Evolutionary conservation across 176 grass and related monocot genomes (phyloP).

Genomic region (Paspalum vaginatum): DNA sequence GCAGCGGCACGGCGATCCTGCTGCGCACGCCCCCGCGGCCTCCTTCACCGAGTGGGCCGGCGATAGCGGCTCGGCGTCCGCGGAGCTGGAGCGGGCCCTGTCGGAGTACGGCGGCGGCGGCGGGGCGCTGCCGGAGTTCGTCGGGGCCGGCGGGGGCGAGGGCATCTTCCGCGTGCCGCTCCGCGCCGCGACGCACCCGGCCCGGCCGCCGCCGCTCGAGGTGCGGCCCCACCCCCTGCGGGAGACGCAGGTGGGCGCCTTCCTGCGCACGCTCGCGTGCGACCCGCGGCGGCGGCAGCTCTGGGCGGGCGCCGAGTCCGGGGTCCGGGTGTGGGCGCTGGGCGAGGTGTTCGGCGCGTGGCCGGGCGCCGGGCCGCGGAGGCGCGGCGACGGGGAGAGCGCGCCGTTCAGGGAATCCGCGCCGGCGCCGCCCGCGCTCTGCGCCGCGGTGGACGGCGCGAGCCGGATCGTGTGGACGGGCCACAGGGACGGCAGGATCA

Average conservation of each 20-base stretch:
- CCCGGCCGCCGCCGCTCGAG: slow-evolving; percentile 76
- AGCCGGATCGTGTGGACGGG: slow-evolving; percentile 75
- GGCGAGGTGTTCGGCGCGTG: slow-evolving; percentile 49
- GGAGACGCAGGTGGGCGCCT: slow-evolving; percentile 87
- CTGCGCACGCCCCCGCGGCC: not conserved
- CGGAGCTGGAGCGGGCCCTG: slow-evolving; percentile 54
- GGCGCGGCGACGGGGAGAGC: slow-evolving; percentile 73
- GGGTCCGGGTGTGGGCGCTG: slow-evolving; percentile 67
- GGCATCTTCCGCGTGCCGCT: slow-evolving; percentile 78
- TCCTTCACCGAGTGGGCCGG: slow-evolving; percentile 17
- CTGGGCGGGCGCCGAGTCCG: slow-evolving; percentile 81
- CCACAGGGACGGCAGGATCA: slow-evolving; percentile 85
- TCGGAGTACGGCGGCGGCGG: slow-evolving; percentile 41
- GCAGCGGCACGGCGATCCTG: not conserved
- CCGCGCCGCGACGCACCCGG: slow-evolving; percentile 70
- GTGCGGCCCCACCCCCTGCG: slow-evolving; percentile 76
- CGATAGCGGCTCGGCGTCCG: slow-evolving; percentile 17
- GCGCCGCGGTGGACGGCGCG: slow-evolving; percentile 62
- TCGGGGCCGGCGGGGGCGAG: slow-evolving; percentile 60
- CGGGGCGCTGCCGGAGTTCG: slow-evolving; percentile 64
- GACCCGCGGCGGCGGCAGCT: slow-evolving; percentile 54
- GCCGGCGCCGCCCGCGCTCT: slow-evolving; percentile 60
- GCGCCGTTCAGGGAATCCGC: slow-evolving; percentile 74
- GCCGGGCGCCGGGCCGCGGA: slow-evolving; percentile 12
- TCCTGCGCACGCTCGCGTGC: slow-evolving; percentile 67